These are phyloP conservation scores for Leccinum subspadiceum DNA, from an alignment of 1,284 basidiomycete genomes.

Conservation along the genomic window DNA sequence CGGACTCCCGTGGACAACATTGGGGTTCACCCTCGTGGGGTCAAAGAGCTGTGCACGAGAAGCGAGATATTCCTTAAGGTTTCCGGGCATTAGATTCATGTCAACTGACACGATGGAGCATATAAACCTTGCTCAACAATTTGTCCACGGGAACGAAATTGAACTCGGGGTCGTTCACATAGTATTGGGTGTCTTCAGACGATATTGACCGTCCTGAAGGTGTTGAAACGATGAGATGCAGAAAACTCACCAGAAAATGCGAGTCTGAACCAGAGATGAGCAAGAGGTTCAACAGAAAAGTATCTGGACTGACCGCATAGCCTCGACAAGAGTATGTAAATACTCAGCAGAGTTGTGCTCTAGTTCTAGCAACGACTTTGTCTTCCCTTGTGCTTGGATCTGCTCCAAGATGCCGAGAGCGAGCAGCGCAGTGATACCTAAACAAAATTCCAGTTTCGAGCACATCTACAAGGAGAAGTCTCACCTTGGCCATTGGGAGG, in stretches of 20 bases:
- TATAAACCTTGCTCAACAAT: conserved; percentile 75
- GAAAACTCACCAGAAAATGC: conserved; percentile 68
- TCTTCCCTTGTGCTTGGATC: conserved; percentile 72
- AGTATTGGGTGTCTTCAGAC: conserved; percentile 75
- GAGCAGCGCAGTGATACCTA: conserved; percentile 85
- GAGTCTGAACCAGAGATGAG: conserved; percentile 43
- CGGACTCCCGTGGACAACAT: conserved; percentile 77
- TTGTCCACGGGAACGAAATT: conserved; percentile 73
- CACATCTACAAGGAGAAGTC: background rate
- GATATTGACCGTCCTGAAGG: conserved; percentile 1
- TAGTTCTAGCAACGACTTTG: conserved; percentile 70
- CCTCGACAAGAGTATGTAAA: conserved; percentile 85
- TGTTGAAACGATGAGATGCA: background rate
- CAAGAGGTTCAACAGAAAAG: background rate
- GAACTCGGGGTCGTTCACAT: conserved; percentile 84
- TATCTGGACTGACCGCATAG: conserved; percentile 55
- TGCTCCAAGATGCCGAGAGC: conserved; percentile 91
- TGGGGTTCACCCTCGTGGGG: conserved; percentile 58
- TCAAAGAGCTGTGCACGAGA: conserved; percentile 82
- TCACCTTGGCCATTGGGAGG: conserved; percentile 94
- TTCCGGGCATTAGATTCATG: conserved; percentile 9
- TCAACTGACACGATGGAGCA: conserved; percentile 34
- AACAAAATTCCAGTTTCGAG: conserved; percentile 2
- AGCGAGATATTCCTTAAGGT: conserved; percentile 70
- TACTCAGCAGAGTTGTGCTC: conserved; percentile 89